Evolutionary conservation across 257 asterid genomes (phyloP).

Genomic region (Ophiorrhiza pumila): DNA sequence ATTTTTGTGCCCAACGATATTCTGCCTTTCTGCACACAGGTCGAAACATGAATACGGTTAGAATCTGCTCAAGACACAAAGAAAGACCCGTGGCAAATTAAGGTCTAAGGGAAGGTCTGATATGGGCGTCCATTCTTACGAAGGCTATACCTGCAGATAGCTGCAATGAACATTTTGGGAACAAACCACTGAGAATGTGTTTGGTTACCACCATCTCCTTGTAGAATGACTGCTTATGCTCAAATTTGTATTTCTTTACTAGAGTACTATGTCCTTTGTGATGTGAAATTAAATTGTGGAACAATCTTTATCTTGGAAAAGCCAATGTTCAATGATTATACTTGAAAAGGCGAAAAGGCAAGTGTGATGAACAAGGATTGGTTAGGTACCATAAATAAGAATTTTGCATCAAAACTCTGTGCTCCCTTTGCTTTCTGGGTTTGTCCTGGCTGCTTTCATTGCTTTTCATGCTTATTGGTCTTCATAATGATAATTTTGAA

Average conservation of each 20-base stretch:
- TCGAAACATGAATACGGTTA: not conserved
- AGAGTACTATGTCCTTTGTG: not conserved
- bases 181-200: not conserved
- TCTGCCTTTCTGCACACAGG: not conserved
- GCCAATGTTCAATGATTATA: not conserved
- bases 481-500: no score
- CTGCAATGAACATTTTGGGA: not conserved
- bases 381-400: not conserved
- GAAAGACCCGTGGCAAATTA: not conserved
- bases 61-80: not conserved
- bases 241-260: not conserved
- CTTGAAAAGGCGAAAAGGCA: not conserved
- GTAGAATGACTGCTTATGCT: not conserved
- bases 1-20: not conserved
- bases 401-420: not conserved
- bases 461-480: not conserved
- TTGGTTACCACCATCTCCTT: no score
- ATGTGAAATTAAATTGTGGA: not conserved
- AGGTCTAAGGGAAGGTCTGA: not conserved
- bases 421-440: not conserved
- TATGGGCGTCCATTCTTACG: not conserved
- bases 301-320: not conserved
- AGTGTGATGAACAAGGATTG: not conserved
- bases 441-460: constrained; percentile 7
- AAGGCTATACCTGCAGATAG: no score